A percentile compares a stretch with the other conserved stretches of the same genome.
Conservation (phyloP, 2,329 filamentous ascomycete genomes). For the Achaetomium macrosporum region DNA sequence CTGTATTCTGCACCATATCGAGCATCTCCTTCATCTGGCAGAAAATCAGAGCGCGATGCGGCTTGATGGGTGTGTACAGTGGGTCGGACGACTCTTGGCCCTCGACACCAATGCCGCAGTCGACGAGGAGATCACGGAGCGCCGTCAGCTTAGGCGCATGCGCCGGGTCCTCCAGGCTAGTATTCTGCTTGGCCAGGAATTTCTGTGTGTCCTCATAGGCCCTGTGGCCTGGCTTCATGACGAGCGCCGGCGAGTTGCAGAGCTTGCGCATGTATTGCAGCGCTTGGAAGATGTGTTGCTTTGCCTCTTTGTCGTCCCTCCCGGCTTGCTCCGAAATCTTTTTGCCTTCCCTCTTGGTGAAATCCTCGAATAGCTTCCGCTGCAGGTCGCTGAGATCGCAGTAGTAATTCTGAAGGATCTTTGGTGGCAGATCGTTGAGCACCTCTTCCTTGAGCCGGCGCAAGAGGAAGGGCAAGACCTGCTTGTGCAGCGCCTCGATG, state of each 20-base stretch:
- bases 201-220: conserved; percentile 84
- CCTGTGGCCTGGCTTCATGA: conserved; percentile 90
- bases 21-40: conserved; percentile 99
- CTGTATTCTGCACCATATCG: conserved; percentile 95
- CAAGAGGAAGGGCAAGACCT: conserved; percentile 92
- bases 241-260: conserved; percentile 93
- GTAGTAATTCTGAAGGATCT: conserved; percentile 99
- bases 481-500: conserved; percentile 97
- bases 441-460: conserved; percentile 97
- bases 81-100: conserved; percentile 54
- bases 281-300: conserved; percentile 98
- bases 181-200: conserved; percentile 71
- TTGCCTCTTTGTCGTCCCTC: conserved; percentile 82
- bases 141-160: conserved; percentile 93
- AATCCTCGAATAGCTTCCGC: conserved; percentile 92
- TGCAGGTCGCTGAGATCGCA: conserved; percentile 95
- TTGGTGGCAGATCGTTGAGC: conserved; percentile 88
- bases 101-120: conserved; percentile 89
- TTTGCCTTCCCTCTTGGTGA: conserved; percentile 87
- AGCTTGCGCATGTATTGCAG: conserved; percentile 99
- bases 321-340: conserved; percentile 79
- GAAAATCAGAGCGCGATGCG: conserved; percentile 92
- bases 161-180: conserved; percentile 72
- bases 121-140: conserved; percentile 87
- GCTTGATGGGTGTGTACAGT: conserved; percentile 78